Percentiles rank a stretch among this genome's conserved stretches.
Conservation (phyloP, 2,329 filamentous ascomycete genomes). For the Fusarium bulbicola region DNA sequence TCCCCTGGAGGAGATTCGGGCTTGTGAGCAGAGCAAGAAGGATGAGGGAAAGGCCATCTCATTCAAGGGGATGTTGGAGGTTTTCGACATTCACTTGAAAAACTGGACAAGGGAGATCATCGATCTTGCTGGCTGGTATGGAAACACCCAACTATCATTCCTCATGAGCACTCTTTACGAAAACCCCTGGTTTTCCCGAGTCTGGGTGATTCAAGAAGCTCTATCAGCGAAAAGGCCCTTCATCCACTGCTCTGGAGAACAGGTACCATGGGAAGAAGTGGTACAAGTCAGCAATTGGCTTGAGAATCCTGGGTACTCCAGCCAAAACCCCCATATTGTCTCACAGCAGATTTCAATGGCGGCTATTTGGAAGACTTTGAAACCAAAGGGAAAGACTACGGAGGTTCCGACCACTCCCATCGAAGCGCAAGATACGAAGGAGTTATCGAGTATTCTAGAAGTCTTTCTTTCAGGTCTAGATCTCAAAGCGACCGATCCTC, state of each 20-base stretch:
- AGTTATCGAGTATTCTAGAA: conserved; percentile 14
- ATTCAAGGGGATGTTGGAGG: conserved; percentile 21
- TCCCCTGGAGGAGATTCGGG: not conserved
- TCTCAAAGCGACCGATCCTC: conserved; percentile 28
- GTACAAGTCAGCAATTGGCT: conserved; percentile 15
- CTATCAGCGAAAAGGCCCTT: not conserved
- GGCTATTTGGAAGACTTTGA: conserved; percentile 22
- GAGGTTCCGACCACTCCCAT: not conserved
- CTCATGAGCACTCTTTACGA: conserved; percentile 25
- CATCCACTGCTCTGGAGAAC: conserved; percentile 5
- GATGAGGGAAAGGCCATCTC: not conserved
- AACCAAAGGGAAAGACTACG: not conserved
- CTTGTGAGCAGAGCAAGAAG: not conserved
- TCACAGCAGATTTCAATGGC: conserved; percentile 22
- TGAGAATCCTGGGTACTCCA: not conserved
- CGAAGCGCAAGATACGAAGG: not conserved
- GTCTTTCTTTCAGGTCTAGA: conserved; percentile 25
- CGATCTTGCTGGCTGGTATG: conserved; percentile 28
- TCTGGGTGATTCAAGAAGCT: conserved; percentile 33
- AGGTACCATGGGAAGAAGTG: conserved; percentile 18
- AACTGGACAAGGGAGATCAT: conserved; percentile 14
- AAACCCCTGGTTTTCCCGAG: conserved; percentile 26
- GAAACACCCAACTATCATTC: conserved; percentile 12
- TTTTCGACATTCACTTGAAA: conserved; percentile 11
- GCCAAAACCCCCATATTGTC: conserved; percentile 15